A percentile compares a stretch with the other conserved stretches of the same genome.
Conservation (phyloP, 257 asterid genomes). For the Paraleonurus japonicus region DNA sequence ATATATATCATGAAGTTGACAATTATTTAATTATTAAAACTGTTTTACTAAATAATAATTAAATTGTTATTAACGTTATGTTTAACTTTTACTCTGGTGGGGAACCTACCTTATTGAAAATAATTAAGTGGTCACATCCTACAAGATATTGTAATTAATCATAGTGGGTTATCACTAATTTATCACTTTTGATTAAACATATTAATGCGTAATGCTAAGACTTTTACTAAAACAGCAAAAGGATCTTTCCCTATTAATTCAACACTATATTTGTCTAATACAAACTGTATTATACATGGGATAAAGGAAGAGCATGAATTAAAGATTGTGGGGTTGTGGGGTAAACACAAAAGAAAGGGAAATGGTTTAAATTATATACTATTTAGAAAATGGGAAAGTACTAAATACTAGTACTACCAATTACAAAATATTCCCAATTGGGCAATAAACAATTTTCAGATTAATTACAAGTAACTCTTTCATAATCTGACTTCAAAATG, state of each 20-base stretch:
- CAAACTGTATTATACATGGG: neutral
- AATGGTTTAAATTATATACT: neutral
- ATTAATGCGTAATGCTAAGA: constrained; percentile 11
- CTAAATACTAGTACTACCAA: too few species aligned
- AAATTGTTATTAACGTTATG: neutral
- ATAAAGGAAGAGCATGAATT: constrained; percentile 1
- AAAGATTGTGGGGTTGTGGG: constrained; percentile 17
- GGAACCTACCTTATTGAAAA: constrained; percentile 22
- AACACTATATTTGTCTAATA: constrained; percentile 5
- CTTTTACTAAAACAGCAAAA: constrained; percentile 18
- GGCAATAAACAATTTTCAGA: neutral
- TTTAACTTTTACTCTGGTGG: constrained; percentile 21
- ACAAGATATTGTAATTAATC: constrained; percentile 28
- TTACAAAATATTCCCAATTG: neutral
- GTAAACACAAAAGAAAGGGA: neutral
- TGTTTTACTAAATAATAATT: neutral
- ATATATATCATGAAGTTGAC: constrained; percentile 14
- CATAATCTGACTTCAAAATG: too few species aligned
- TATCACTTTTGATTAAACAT: constrained; percentile 16
- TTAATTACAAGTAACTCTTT: too few species aligned
- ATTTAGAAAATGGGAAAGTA: neutral
- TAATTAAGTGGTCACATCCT: constrained; percentile 19
- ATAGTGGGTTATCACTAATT: constrained; percentile 29
- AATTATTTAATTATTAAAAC: neutral
- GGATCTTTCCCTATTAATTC: constrained; percentile 21